Conservation (phyloP, 73 alveolate species). For the Tetrahymena borealis region DNA sequence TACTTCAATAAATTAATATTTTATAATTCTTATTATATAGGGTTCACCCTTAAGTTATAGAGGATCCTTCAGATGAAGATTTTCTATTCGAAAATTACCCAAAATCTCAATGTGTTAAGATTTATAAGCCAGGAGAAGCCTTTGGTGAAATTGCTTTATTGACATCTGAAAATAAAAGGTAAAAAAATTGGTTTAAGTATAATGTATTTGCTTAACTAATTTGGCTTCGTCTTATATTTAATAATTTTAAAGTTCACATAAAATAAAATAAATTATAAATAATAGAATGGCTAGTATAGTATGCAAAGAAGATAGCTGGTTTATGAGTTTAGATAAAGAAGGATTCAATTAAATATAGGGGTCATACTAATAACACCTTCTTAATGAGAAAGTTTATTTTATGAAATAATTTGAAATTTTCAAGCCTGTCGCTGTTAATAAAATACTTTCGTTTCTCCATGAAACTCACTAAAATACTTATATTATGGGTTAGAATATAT, state of each 20-base stretch:
- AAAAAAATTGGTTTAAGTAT: background rate
- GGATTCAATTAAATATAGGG: background rate
- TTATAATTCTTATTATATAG: too few species aligned
- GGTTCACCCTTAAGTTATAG: background rate
- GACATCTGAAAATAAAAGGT: background rate
- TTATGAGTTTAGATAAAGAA: background rate
- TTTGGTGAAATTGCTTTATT: background rate
- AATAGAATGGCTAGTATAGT: background rate
- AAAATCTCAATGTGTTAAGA: background rate
- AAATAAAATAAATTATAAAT: too few species aligned
- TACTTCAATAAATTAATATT: too few species aligned
- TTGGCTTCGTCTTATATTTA: background rate
- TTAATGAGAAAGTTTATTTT: background rate
- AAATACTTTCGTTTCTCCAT: background rate
- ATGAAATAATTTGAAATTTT: background rate
- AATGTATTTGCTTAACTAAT: background rate
- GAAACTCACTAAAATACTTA: background rate
- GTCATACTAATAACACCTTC: background rate
- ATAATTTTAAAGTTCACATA: too few species aligned
- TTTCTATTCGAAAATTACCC: background rate
- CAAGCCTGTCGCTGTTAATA: background rate
- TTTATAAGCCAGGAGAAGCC: background rate
- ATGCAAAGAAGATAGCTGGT: background rate
- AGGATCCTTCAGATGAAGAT: background rate
- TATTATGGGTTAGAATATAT: background rate